These are phyloP conservation scores for Aspergillus pseudoterreus DNA, from an alignment of 2,329 filamentous ascomycete genomes.

Conservation along the genomic window DNA sequence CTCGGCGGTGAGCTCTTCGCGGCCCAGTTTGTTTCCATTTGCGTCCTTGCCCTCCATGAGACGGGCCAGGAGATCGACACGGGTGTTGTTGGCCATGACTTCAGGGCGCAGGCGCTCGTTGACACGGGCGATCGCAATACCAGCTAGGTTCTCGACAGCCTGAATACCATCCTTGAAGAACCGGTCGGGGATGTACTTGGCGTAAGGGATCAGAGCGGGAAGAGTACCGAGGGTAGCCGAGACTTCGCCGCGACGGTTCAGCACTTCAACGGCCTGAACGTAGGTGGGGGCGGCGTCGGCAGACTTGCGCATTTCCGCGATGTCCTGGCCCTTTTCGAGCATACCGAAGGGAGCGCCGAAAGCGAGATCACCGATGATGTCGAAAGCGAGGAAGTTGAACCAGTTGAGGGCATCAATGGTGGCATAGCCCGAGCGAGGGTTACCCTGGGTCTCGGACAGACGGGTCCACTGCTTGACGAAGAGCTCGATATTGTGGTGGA, in stretches of 20 bases:
- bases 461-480: slow-evolving; percentile 72
- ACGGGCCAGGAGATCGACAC: slow-evolving; percentile 75
- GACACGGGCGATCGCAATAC: slow-evolving; percentile 82
- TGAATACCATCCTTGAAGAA: slow-evolving; percentile 74
- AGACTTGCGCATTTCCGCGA: slow-evolving; percentile 66
- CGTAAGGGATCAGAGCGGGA: slow-evolving; percentile 72
- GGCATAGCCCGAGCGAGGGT: slow-evolving; percentile 53
- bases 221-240: slow-evolving; percentile 73
- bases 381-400: slow-evolving; percentile 69
- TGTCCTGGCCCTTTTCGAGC: slow-evolving; percentile 70
- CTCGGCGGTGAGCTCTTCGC: slow-evolving; percentile 80
- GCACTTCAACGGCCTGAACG: slow-evolving; percentile 77
- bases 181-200: slow-evolving; percentile 73
- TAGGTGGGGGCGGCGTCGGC: slow-evolving; percentile 62
- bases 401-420: slow-evolving; percentile 71
- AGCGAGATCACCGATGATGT: slow-evolving; percentile 59
- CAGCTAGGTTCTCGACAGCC: slow-evolving; percentile 75
- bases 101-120: slow-evolving; percentile 68
- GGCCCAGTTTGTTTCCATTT: slow-evolving; percentile 68
- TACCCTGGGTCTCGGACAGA: slow-evolving; percentile 49
- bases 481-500: slow-evolving; percentile 71
- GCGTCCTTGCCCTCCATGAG: slow-evolving; percentile 85
- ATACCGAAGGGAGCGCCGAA: slow-evolving; percentile 81
- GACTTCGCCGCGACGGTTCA: slow-evolving; percentile 85
- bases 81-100: slow-evolving; percentile 55